Evolutionary conservation across 805 yeast species (phyloP), one percentile per base, ranked within the genome.

Genomic region (Zygosaccharomyces rouxii): DNA sequence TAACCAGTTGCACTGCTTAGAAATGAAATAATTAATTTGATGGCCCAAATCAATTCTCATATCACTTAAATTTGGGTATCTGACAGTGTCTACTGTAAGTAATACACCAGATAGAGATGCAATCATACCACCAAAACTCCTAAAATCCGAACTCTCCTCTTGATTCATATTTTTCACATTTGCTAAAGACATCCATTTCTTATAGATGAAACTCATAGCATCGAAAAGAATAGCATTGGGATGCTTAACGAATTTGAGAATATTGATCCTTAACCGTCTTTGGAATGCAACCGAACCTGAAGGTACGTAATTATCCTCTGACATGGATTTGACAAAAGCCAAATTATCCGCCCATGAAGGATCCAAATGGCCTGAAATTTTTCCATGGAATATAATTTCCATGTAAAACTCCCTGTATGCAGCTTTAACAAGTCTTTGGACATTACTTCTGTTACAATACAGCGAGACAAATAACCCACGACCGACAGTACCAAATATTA

Each of bases 51-150:
- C 67, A 19, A 56, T 57, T 42, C 66, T 62, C 42, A 66, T 58
- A 4, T 56, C 57, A 10, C 48, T 42, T 13, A 53, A 37, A 18
- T 49, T 50, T 0, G 58, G 52, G 18, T 26, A 13, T 37, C 41
- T 45, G 5, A 51, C 56, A 26, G 52, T 59, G 42, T 63, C 66
- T 28, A 64, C 50, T 44, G 58, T 53, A 47, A 83, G 60, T 48
- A 84, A 77, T 13, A 82, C 73, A 38, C 95, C 89, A 43, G 87
- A 77, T 0, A 84, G 69, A 0, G 89, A 79, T 2, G 89, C 87
- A 51, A 87, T 64, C 51, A 83, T 81, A 7, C 92, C 94, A 2
- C 89, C 81, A 59, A 76, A 83, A 58, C 82, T 84, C 56, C 85
- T 71, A 64, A 81, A 80, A 22, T 80, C 75, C 7, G 70, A 56